Percentiles rank a stretch among this genome's conserved stretches.
Conservation (phyloP, 164 flowering plant genomes). For the Sedum album region DNA sequence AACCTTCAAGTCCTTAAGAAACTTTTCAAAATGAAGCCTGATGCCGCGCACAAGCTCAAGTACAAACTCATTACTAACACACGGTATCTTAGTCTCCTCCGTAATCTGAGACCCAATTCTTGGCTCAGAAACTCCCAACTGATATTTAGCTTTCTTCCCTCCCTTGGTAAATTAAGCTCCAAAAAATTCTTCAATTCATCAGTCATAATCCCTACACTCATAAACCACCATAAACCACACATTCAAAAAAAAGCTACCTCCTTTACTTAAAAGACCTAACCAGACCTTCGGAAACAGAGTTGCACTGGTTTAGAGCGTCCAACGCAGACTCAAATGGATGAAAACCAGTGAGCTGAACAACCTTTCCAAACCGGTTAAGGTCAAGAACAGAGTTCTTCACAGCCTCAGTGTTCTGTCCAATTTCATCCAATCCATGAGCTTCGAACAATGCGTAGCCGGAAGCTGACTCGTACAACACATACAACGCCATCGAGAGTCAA, state of each 20-base stretch:
- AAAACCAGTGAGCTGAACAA: slow-evolving; percentile 70
- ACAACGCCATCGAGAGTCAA: slow-evolving; percentile 36
- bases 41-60: slow-evolving; percentile 86
- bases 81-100: neutral
- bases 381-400: slow-evolving; percentile 66
- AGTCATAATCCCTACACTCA: slow-evolving; percentile 61
- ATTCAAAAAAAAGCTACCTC: neutral
- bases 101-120: neutral
- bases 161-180: slow-evolving; percentile 57
- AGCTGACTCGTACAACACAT: slow-evolving; percentile 64
- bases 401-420: slow-evolving; percentile 84
- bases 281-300: slow-evolving; percentile 78
- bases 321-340: slow-evolving; percentile 74
- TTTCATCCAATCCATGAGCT: slow-evolving; percentile 78
- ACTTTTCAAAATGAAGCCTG: slow-evolving; percentile 71
- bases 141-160: neutral
- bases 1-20: slow-evolving; percentile 88
- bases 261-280: no score
- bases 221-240: neutral
- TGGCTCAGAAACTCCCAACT: neutral
- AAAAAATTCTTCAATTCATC: slow-evolving; percentile 81
- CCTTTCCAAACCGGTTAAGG: slow-evolving; percentile 78
- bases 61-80: slow-evolving; percentile 54
- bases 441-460: slow-evolving; percentile 60
- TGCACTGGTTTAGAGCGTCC: slow-evolving; percentile 66